Base-by-base conservation (phyloP, 1,284 basidiomycete species). In the Tylopilus orsonianus region DNA sequence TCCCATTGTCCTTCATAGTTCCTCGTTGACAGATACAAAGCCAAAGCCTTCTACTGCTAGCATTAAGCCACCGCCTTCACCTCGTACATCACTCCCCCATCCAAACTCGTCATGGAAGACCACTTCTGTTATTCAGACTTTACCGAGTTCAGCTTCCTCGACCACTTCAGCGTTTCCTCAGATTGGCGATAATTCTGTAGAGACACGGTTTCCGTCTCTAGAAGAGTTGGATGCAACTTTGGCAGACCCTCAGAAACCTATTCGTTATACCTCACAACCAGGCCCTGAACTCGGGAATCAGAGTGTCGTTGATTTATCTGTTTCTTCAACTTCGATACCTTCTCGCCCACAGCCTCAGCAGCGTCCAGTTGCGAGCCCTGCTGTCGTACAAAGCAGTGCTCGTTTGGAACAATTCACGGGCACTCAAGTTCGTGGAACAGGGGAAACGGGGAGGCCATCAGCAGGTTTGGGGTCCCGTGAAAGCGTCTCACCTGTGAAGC, bases 221-320 rank as follows among this genome's bases (percentile, higher is more conserved):
- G 88, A 90, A 61, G 85, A 89, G 56, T 70, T 90, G 10, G 85
- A 91, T 66, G 79, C 81, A 9, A 74, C 73, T n/a, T 82, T 85
- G 51, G 46, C 56, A 53, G 38, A 48, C 58, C 33, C 66, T 49
- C 60, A 53, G 26, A 59, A 50, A 41, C 19, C 53, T 43, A 38
- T 55, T 52, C 54, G 50, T 44, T 48, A 55, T 47, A 54, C 46
- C 50, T 35, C 48, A n/a, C 58, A 52, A 37, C 46, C 46, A 2
- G 60, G 66, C 30, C 20, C 41, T 6, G 43, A 46, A n/a, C 13
- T 38, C 19, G 41, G 45, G 39, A 51, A 49, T 8, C 49, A 55
- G 39, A 57, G 36, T 14, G 47, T 63, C 19, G 39, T 54, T 19
- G 58, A 64, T 46, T 33, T 57, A 43, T 66, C 67, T 14, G 23